Evolutionary conservation across 2,329 filamentous ascomycete genomes (phyloP).

Genomic region (Sporothrix luriei): DNA sequence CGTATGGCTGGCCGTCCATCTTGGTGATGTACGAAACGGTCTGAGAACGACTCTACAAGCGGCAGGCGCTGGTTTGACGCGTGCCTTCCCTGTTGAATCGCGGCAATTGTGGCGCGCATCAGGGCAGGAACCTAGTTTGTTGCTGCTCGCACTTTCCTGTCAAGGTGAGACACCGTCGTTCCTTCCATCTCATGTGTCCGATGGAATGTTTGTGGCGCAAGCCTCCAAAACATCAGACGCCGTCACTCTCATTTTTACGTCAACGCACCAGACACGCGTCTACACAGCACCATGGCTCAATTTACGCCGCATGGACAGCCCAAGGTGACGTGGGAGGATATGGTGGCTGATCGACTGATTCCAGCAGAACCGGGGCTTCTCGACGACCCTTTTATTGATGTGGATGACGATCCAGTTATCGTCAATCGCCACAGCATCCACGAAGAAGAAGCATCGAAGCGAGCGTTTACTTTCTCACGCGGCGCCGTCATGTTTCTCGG

Average conservation of each 20-base stretch:
- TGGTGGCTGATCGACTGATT: background rate
- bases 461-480: background rate
- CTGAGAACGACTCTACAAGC: background rate
- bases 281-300: background rate
- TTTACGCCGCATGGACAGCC: background rate
- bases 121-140: slow-evolving; percentile 1
- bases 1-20: too few relatives aligned
- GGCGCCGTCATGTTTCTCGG: slow-evolving; percentile 18
- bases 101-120: slow-evolving; percentile 9
- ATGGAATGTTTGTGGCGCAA: background rate
- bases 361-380: background rate
- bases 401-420: background rate
- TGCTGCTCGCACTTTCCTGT: slow-evolving; percentile 8
- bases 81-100: slow-evolving; percentile 6
- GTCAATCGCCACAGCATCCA: background rate
- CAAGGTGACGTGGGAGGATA: background rate
- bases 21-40: too few relatives aligned
- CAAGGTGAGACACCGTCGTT: slow-evolving; percentile 10
- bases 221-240: background rate
- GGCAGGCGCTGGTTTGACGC: slow-evolving; percentile 1
- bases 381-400: background rate
- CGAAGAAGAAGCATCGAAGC: background rate
- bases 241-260: too few relatives aligned
- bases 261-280: background rate
- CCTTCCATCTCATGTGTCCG: slow-evolving; percentile 6